Evolutionary conservation across 345 rosid genomes (phyloP).

Genomic region (Combretum micranthum): DNA sequence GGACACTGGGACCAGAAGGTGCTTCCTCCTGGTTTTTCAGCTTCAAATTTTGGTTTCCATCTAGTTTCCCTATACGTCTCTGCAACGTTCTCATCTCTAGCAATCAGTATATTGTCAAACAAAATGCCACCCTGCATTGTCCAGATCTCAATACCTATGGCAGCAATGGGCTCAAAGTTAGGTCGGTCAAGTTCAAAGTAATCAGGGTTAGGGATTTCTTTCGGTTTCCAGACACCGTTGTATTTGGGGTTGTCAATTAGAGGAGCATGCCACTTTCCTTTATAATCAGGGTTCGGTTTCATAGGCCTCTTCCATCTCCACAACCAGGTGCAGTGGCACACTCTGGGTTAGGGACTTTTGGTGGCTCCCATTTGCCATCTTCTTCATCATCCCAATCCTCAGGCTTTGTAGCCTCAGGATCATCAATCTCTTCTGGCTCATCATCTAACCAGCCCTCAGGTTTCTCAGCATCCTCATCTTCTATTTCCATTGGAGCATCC

Average conservation of each 20-base stretch:
- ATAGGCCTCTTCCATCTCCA: conserved; percentile 54
- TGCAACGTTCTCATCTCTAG: conserved; percentile 36
- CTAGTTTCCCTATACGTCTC: conserved; percentile 18
- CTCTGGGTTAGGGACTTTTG: conserved; percentile 36
- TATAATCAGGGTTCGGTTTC: conserved; percentile 43
- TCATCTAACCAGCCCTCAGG: conserved; percentile 62
- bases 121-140: conserved; percentile 57
- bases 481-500: conserved; percentile 39
- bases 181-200: conserved; percentile 40
- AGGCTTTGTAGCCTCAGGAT: conserved; percentile 47
- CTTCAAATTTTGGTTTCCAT: conserved; percentile 47
- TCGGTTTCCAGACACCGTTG: conserved; percentile 52
- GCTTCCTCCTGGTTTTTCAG: conserved; percentile 36
- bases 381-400: conserved; percentile 64
- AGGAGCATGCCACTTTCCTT: conserved; percentile 51
- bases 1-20: conserved; percentile 20
- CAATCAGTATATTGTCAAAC: conserved; percentile 44
- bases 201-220: conserved; percentile 36
- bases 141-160: conserved; percentile 58
- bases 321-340: conserved; percentile 50
- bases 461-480: conserved; percentile 41
- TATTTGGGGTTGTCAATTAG: conserved; percentile 47
- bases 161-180: conserved; percentile 47
- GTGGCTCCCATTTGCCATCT: conserved; percentile 58
- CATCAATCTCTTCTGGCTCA: conserved; percentile 49